Base-by-base conservation (phyloP, 2,329 filamentous ascomycete genomes). In the Ceratocystis ficicola region DNA sequence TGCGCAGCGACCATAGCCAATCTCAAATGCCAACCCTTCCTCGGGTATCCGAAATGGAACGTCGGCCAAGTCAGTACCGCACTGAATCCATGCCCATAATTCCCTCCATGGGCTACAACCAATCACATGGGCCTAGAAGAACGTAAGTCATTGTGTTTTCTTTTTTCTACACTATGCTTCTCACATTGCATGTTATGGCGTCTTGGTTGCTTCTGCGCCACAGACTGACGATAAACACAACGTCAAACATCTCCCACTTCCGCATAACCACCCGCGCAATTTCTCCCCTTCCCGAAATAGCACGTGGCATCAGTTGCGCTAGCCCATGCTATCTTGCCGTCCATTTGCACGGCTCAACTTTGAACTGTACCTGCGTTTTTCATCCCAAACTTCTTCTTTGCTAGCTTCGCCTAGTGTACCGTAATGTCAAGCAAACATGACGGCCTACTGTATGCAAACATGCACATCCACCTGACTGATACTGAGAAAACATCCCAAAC, bases 1-100 rank as follows among this genome's bases (percentile, higher is more conserved):
- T 65, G 57, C 63, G 63, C 28, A 65, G 61, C 22, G 63, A 65
- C 3, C 62, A 63, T n/a, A 59, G 55, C 55, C 36, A 46, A 10
- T 59, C 52, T 41, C 50, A 59, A 22, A 46, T 65, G 36, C 66
- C 65, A 44, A 62, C 66, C 12, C 63, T 67, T 15, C 66, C 66
- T 17, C 57, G 66, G 17, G 66, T 65, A 32, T 65, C 66, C 3
- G 66, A 65, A 28, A 62, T 67, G 46, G 55, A 67, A 52, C 57
- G 57, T 25, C 63, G 63, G 8, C 66, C 66, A n/a, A 55, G 15
- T 4, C 66, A 65, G 57, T 67, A 67, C 36, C 66, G 66, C 28
- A 67, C 66, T 36, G 66, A 67, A 41, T 65, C 66, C 1, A 67
- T 67, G 63, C 66, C 66, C 17, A 28, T 67, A 3, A 65, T 67